phyloP scores from a whole-genome alignment of 345 rosid species.

The Balakata baccata region DNA sequence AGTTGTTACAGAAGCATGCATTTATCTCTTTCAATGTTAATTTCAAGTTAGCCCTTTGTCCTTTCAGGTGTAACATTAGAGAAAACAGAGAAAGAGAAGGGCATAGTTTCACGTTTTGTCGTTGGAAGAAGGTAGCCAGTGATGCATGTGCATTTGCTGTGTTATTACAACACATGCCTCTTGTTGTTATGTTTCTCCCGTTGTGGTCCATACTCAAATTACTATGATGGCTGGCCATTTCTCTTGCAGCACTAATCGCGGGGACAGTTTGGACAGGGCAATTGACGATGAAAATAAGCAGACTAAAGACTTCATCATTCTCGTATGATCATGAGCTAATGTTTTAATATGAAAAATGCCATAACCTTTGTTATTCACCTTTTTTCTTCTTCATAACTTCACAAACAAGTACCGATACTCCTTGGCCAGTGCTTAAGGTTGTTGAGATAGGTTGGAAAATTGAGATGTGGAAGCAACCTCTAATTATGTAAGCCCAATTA shows the following conservation, averaged over 20 bases:
- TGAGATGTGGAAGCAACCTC: not conserved
- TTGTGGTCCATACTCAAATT: not conserved
- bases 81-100: slow-evolving; percentile 28
- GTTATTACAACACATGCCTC: not conserved
- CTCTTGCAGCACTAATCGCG: slow-evolving; percentile 45
- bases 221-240: not conserved
- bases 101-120: slow-evolving; percentile 26
- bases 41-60: not conserved
- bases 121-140: slow-evolving; percentile 27
- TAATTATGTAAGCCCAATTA: slow-evolving; percentile 10
- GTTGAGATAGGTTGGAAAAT: not conserved
- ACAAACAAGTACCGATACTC: not conserved
- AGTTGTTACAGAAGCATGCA: not conserved
- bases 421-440: not conserved
- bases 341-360: not conserved
- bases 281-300: slow-evolving; percentile 67
- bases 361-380: not conserved
- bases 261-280: slow-evolving; percentile 54
- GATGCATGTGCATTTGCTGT: not conserved
- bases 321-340: slow-evolving; percentile 44
- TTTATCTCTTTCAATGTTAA: not conserved
- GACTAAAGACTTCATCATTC: slow-evolving; percentile 60
- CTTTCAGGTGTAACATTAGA: slow-evolving; percentile 23
- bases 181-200: not conserved
- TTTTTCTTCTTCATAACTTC: not conserved